phyloP scores from a whole-genome alignment of 1,139 yeast species.

The Eremothecium cymbalariae region DNA sequence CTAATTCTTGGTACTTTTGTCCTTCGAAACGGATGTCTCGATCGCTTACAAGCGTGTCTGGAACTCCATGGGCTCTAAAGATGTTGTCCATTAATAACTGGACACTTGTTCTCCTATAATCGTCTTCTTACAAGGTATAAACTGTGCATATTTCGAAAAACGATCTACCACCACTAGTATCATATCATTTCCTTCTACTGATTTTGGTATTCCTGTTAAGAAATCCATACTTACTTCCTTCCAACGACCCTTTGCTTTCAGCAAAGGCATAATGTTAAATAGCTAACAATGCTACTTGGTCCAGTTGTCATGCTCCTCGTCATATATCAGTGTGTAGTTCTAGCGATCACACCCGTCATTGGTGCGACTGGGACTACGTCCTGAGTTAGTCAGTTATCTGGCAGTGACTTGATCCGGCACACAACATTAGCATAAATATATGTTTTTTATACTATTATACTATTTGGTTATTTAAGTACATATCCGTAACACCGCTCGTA shows the following conservation, averaged over 20 bases:
- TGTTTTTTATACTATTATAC: too few species aligned
- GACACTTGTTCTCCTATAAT: background rate
- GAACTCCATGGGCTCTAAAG: slow-evolving; percentile 4
- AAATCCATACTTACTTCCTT: slow-evolving; percentile 12
- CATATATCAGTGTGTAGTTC: too few species aligned
- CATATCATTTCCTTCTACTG: slow-evolving; percentile 8
- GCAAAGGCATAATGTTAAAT: slow-evolving; percentile 8
- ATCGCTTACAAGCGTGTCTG: slow-evolving; percentile 12
- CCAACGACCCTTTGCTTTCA: slow-evolving; percentile 14
- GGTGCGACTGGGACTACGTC: too few species aligned
- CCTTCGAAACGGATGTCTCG: slow-evolving; percentile 13
- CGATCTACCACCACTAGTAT: slow-evolving; percentile 15
- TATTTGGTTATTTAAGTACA: too few species aligned
- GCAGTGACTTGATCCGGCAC: too few species aligned
- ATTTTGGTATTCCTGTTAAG: slow-evolving; percentile 10
- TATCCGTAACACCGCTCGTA: too few species aligned
- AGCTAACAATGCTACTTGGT: too few species aligned
- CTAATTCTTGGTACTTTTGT: slow-evolving; percentile 10
- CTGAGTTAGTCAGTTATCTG: too few species aligned
- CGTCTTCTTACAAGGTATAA: slow-evolving; percentile 2
- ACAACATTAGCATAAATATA: too few species aligned
- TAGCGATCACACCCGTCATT: too few species aligned
- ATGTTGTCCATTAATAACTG: background rate
- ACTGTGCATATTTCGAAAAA: slow-evolving; percentile 10
- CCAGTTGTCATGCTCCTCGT: too few species aligned